Base-by-base conservation (phyloP, 1,139 yeast species). In the Martiniozyma asiatica region DNA sequence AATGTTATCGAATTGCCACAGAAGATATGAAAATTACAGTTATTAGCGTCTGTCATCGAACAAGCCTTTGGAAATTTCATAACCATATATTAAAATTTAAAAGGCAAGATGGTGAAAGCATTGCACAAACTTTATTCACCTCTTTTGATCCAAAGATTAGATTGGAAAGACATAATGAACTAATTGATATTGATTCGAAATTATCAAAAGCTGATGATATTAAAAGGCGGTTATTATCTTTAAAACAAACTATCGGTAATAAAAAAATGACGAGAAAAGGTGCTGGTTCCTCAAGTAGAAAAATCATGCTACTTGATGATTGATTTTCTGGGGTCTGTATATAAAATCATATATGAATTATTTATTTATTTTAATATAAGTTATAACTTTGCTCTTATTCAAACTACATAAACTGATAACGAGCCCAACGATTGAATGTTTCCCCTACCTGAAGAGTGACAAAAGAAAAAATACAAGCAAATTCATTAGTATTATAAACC, bases 11-110 rank as follows among this genome's bases (percentile, higher is more conserved):
- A 31, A 82, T 81, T 50, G 95, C 96, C 0, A 53, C 44, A 6
- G 82, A 79, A 48, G 61, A 65, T 18, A 62, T 82, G 40, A 85
- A 85, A 0, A 84, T 85, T 35, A 80, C 96, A 0, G 66, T 87
- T 22, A 60, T 87, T 30, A 82, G 95, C 0, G 97, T 87, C 11
- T 89, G 95, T 29, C 96, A 87, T 55, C 65, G 96, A 43, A 78
- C 94, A 4, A 82, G 93, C 9, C 60, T 87, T 42, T 87, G 96
- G 96, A 82, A 80, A 53, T 87, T 84, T 61, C 97, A 87, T 54
- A 73, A 77, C 39, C 68, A 70, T 46, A 68, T 87, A 37, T 61
- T 87, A 40, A 87, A 84, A 53, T 84, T 85, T 50, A 42, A 38
- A 20, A 38, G 30, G 19, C 11, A 15, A 16, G 29, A 24, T 11